Evolutionary conservation across 2,329 filamentous ascomycete species (phyloP).

Genomic region (Phyllosticta citriasiana): DNA sequence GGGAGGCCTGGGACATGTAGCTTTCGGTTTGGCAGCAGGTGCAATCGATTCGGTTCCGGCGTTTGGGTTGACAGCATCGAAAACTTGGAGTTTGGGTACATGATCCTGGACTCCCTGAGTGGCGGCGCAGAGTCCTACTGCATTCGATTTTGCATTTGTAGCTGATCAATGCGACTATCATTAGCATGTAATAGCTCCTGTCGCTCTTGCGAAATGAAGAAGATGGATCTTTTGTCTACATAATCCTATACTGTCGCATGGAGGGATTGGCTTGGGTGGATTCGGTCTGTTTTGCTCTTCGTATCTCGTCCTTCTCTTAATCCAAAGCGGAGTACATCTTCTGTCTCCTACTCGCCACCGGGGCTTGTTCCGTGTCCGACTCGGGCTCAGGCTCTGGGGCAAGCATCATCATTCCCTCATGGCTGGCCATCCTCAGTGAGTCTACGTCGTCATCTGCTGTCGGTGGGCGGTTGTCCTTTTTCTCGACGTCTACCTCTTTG

Average conservation of each 20-base stretch:
- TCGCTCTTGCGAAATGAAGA: no score
- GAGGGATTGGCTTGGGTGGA: no score
- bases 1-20: neutral
- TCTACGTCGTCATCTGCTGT: neutral
- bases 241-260: no score
- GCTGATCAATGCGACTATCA: neutral
- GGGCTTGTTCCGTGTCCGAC: neutral
- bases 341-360: neutral
- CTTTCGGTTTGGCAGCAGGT: neutral
- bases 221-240: no score
- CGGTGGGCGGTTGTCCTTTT: neutral
- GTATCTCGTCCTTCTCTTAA: neutral
- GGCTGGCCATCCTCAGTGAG: neutral
- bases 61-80: neutral
- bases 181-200: no score
- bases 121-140: neutral
- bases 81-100: neutral
- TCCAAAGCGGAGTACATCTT: neutral
- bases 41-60: neutral
- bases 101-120: neutral
- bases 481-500: neutral
- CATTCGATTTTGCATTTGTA: neutral
- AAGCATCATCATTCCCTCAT: constrained; percentile 1
- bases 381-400: constrained; percentile 5
- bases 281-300: no score